Evolutionary conservation across 805 yeast genomes (phyloP).

Genomic region (Grigorovia transvaalensis): DNA sequence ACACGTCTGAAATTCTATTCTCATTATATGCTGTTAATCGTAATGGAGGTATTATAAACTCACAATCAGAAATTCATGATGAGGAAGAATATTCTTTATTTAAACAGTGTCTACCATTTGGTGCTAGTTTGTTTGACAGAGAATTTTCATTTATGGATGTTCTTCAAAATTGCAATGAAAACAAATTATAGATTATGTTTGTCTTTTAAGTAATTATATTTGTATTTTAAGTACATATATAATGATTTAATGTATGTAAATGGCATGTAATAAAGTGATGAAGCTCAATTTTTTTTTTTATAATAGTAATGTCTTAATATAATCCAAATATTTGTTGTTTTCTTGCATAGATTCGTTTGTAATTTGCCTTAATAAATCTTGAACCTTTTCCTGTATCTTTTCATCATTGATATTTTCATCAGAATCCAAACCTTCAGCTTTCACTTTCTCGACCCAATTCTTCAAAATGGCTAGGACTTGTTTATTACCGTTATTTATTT

Average conservation of each 20-base stretch:
- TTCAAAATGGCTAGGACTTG: slow-evolving; percentile 40
- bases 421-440: slow-evolving; percentile 17
- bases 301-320: slow-evolving; percentile 13
- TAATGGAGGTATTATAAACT: not conserved
- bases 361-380: slow-evolving; percentile 13
- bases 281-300: slow-evolving; percentile 1
- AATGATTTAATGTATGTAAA: not conserved
- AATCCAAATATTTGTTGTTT: slow-evolving; percentile 13
- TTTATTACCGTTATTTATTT: slow-evolving; percentile 40
- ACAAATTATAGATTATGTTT: not conserved
- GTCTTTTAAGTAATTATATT: not conserved
- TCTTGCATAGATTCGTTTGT: slow-evolving; percentile 7
- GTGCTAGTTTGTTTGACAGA: slow-evolving; percentile 43
- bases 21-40: not conserved
- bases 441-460: slow-evolving; percentile 43
- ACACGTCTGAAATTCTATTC: not conserved
- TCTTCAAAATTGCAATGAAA: not conserved
- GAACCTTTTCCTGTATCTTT: slow-evolving; percentile 22
- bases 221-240: not conserved
- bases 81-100: slow-evolving; percentile 7
- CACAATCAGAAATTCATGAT: not conserved
- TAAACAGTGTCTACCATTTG: slow-evolving; percentile 40
- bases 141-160: slow-evolving; percentile 34
- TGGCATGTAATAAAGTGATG: too few species aligned
- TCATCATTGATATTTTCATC: slow-evolving; percentile 26